Evolutionary conservation across 2,329 filamentous ascomycete species (phyloP).

Genomic region (Aureobasidium sp.): DNA sequence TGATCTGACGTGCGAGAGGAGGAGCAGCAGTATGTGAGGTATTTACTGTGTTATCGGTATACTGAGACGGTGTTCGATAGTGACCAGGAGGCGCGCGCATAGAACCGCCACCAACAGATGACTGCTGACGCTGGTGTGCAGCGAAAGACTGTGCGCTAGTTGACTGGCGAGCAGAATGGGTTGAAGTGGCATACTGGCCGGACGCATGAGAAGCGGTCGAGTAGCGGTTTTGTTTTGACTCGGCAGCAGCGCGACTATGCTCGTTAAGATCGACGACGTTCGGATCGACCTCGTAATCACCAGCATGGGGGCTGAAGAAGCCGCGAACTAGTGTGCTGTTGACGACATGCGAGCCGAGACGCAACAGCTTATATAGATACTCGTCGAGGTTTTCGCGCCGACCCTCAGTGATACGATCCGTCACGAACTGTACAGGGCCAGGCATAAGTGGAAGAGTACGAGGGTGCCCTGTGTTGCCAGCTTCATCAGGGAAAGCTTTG

Average conservation of each 20-base stretch:
- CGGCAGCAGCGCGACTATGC: slow-evolving; percentile 62
- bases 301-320: slow-evolving; percentile 82
- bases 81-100: slow-evolving; percentile 19
- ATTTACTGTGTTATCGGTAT: slow-evolving; percentile 17
- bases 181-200: neutral
- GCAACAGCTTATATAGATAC: slow-evolving; percentile 86
- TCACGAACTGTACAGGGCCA: slow-evolving; percentile 93
- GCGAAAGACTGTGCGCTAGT: slow-evolving; percentile 19
- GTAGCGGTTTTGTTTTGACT: slow-evolving; percentile 37
- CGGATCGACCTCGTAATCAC: slow-evolving; percentile 87
- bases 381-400: slow-evolving; percentile 87
- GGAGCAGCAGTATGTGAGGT: slow-evolving; percentile 16
- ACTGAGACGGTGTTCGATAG: slow-evolving; percentile 24
- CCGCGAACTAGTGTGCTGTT: slow-evolving; percentile 77
- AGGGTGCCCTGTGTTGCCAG: slow-evolving; percentile 69
- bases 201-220: slow-evolving; percentile 25
- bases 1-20: slow-evolving; percentile 16
- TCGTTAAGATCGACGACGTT: slow-evolving; percentile 47
- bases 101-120: slow-evolving; percentile 16
- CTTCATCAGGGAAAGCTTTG: slow-evolving; percentile 84
- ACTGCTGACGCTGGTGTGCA: slow-evolving; percentile 19
- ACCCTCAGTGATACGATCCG: slow-evolving; percentile 93
- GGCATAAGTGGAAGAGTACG: slow-evolving; percentile 95
- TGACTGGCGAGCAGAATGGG: slow-evolving; percentile 19
- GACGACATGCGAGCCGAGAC: slow-evolving; percentile 76